Conservation (phyloP, 1,139 yeast genomes). For the Pichia sp. region DNA sequence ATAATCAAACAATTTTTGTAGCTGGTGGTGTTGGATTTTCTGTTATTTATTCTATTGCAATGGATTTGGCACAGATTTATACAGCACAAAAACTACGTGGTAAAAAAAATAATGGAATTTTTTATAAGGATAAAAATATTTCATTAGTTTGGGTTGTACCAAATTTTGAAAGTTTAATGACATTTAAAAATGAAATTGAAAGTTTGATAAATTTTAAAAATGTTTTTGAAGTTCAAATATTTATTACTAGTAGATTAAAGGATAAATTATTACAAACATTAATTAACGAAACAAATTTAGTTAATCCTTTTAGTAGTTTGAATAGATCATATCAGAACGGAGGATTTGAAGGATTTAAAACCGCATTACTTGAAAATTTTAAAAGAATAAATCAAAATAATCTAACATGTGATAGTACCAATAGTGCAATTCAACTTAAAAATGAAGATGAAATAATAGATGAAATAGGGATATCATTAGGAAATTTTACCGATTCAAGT, state of each 20-base stretch:
- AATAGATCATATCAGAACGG: not conserved
- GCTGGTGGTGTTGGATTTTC: constrained; percentile 41
- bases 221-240: constrained; percentile 24
- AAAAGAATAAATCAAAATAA: not conserved
- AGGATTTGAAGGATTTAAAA: constrained; percentile 5
- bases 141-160: constrained; percentile 31
- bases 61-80: constrained; percentile 31
- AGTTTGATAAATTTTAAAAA: constrained; percentile 22
- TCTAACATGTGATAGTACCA: not conserved
- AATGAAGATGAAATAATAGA: not conserved
- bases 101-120: constrained; percentile 9
- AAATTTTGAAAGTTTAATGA: constrained; percentile 27
- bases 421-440: not conserved
- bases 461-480: too few relatives aligned
- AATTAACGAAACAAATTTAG: not conserved
- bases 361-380: constrained; percentile 1
- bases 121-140: constrained; percentile 18
- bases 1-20: constrained; percentile 32
- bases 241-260: constrained; percentile 21
- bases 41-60: constrained; percentile 33
- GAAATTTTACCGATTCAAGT: too few relatives aligned
- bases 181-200: constrained; percentile 29
- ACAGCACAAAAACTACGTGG: constrained; percentile 26
- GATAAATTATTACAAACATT: constrained; percentile 16
- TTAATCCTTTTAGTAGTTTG: constrained; percentile 9